A percentile compares a stretch with the other conserved stretches of the same genome.
phyloP scores from a whole-genome alignment of 306 rosid species.

The Pterocarpus macrocarpus region DNA sequence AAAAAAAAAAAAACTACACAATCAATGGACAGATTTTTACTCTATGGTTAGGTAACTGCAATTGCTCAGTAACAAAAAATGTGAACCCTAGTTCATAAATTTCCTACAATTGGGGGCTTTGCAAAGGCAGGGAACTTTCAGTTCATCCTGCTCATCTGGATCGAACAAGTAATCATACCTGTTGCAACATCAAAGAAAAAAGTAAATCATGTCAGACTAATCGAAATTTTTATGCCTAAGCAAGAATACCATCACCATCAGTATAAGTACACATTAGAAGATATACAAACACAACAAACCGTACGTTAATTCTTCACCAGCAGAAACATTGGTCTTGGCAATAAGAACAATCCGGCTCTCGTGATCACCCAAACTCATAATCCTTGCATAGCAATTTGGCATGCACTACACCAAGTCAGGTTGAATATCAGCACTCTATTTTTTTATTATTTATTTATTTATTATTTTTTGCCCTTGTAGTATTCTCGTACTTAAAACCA shows the following conservation, averaged over 20 bases:
- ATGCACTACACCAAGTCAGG: constrained; percentile 77
- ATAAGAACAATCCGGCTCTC: constrained; percentile 91
- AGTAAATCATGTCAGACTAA: constrained; percentile 9
- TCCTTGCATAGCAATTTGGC: constrained; percentile 98
- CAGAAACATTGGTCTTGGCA: constrained; percentile 80
- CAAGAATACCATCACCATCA: background rate
- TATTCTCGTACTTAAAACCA: constrained; percentile 37
- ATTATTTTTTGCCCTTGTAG: background rate
- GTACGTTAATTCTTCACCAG: constrained; percentile 95
- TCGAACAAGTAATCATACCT: constrained; percentile 97
- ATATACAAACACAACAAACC: constrained; percentile 27
- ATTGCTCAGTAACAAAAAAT: constrained; percentile 42
- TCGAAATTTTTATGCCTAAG: constrained; percentile 11
- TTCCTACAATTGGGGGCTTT: constrained; percentile 78
- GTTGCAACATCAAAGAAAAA: constrained; percentile 44
- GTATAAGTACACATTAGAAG: background rate
- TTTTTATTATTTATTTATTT: background rate
- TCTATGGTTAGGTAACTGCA: constrained; percentile 56
- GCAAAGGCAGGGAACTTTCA: constrained; percentile 92
- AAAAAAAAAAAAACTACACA: constrained; percentile 8
- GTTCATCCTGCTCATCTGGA: constrained; percentile 86
- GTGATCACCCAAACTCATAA: constrained; percentile 74
- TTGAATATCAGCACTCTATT: constrained; percentile 40
- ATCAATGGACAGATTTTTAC: constrained; percentile 45
- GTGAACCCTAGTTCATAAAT: constrained; percentile 77